phyloP scores from a whole-genome alignment of 495 filamentous ascomycete species.

The Aspergillus carlsbadensis region DNA sequence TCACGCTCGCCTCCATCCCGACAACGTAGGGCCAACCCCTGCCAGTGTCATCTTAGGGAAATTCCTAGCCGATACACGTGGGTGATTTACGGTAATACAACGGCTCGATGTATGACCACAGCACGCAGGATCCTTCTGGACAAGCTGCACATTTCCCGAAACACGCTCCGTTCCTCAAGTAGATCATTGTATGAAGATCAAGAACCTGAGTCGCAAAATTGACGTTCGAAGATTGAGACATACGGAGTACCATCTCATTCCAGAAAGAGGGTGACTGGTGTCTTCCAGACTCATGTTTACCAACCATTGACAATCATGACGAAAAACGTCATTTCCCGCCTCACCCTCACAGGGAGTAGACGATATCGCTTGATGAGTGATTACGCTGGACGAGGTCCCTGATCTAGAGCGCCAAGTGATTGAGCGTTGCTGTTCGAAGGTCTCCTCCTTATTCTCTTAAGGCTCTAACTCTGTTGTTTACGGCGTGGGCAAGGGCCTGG shows the following conservation, averaged over 20 bases:
- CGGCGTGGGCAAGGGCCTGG: too few species aligned
- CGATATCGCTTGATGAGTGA: neutral
- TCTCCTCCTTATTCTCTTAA: too few species aligned
- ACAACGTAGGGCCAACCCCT: neutral
- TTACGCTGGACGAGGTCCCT: neutral
- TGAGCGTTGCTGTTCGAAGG: too few species aligned
- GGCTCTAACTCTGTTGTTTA: too few species aligned
- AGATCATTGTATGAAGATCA: neutral
- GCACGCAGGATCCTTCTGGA: neutral
- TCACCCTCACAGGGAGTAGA: neutral
- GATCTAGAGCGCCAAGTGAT: neutral
- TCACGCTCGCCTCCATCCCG: neutral
- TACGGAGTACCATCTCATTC: too few species aligned
- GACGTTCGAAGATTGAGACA: too few species aligned
- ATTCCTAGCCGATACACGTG: neutral
- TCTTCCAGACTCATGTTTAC: neutral
- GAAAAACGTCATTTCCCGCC: neutral
- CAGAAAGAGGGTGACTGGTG: neutral
- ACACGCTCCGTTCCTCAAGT: slow-evolving; percentile 1
- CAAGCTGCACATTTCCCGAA: neutral
- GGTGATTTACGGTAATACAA: slow-evolving; percentile 1
- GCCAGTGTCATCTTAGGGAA: neutral
- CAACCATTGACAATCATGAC: slow-evolving; percentile 4
- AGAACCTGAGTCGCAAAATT: neutral
- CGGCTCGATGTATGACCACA: neutral